phyloP scores from a whole-genome alignment of 2,329 filamentous ascomycete species.

The Xylariaceae sp. region DNA sequence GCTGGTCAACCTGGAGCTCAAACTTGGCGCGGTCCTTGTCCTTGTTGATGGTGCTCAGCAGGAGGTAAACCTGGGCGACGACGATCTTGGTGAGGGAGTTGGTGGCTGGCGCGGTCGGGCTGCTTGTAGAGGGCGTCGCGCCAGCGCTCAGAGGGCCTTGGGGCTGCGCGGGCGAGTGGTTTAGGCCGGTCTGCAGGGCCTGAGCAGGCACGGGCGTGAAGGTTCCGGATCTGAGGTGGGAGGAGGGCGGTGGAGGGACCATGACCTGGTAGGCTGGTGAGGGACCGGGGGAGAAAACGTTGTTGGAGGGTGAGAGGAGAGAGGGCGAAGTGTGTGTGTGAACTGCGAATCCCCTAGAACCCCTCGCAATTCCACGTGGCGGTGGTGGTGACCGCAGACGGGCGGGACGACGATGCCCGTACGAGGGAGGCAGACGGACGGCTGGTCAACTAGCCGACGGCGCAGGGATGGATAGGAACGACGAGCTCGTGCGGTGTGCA shows the following conservation, averaged over 20 bases:
- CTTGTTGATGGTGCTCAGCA: conserved; percentile 92
- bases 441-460: conserved; percentile 6
- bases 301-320: conserved; percentile 15
- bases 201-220: conserved; percentile 59
- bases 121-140: conserved; percentile 59
- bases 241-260: conserved; percentile 31
- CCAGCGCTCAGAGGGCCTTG: conserved; percentile 57
- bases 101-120: conserved; percentile 51
- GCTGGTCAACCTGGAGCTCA: conserved; percentile 85
- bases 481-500: too few relatives aligned
- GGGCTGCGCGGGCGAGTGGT: conserved; percentile 55
- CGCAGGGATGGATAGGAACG: neutral
- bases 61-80: conserved; percentile 89
- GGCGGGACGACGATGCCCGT: neutral
- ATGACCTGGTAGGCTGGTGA: conserved; percentile 33
- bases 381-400: conserved; percentile 10
- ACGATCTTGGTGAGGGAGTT: conserved; percentile 84
- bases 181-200: conserved; percentile 52
- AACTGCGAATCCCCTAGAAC: conserved; percentile 26
- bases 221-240: conserved; percentile 55
- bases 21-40: conserved; percentile 88
- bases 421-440: neutral
- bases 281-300: conserved; percentile 19
- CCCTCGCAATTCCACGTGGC: conserved; percentile 24
- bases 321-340: neutral